Evolutionary conservation across 192 early-diverging fungal species (phyloP).

Genomic region (Obelidium mucronatum): DNA sequence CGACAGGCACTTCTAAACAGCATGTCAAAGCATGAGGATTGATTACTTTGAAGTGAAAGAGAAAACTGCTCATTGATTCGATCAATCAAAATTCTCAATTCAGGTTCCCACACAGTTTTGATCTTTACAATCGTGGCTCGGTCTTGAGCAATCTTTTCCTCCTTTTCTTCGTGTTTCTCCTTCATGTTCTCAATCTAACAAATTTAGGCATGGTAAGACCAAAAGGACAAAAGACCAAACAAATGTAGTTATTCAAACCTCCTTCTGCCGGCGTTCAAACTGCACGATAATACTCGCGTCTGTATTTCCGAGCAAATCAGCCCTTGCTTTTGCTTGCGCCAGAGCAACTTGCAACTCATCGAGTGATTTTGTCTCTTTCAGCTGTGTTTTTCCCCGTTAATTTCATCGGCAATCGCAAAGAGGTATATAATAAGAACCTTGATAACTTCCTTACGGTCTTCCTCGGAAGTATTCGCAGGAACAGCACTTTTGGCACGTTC

Average conservation of each 20-base stretch:
- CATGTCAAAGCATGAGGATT: neutral
- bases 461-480: slow-evolving; percentile 60
- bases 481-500: slow-evolving; percentile 60
- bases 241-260: slow-evolving; percentile 56
- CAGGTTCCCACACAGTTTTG: slow-evolving; percentile 72
- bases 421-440: slow-evolving; percentile 39
- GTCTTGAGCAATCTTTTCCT: slow-evolving; percentile 42
- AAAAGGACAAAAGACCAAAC: slow-evolving; percentile 41
- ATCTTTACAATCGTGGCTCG: slow-evolving; percentile 26
- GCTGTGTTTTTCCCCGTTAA: slow-evolving; percentile 34
- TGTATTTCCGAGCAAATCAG: slow-evolving; percentile 57
- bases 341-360: slow-evolving; percentile 75
- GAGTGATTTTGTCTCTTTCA: slow-evolving; percentile 44
- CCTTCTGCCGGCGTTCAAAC: slow-evolving; percentile 68
- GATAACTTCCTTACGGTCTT: slow-evolving; percentile 59
- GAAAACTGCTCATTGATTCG: slow-evolving; percentile 76
- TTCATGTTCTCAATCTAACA: slow-evolving; percentile 60
- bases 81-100: slow-evolving; percentile 64
- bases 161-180: slow-evolving; percentile 46
- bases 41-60: slow-evolving; percentile 70
- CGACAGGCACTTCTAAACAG: too few relatives aligned
- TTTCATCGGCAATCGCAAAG: neutral
- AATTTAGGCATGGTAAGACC: slow-evolving; percentile 23
- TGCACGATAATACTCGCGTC: slow-evolving; percentile 70
- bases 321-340: slow-evolving; percentile 57